phyloP scores from a whole-genome alignment of 306 rosid species.

The Argentina anserina region DNA sequence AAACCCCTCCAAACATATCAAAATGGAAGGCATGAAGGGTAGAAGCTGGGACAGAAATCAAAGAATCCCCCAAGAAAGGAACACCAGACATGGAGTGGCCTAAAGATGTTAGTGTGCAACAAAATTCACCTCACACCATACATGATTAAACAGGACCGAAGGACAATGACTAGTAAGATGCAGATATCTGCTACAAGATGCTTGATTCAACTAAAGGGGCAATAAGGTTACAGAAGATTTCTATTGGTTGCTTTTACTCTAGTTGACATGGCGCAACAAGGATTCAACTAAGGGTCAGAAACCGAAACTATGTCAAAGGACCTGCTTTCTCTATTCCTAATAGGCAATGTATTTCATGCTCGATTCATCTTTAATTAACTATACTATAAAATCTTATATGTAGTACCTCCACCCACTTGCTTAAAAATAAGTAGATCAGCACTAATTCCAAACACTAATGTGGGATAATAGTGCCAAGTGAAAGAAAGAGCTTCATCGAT shows the following conservation, averaged over 20 bases:
- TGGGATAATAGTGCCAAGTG: conserved; percentile 10
- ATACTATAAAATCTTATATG: background rate
- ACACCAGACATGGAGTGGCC: too few relatives aligned
- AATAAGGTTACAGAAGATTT: background rate
- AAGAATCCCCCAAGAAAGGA: too few relatives aligned
- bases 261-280: background rate
- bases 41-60: too few relatives aligned
- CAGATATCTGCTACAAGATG: too few relatives aligned
- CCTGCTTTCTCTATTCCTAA: background rate
- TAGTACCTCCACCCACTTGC: background rate
- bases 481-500: background rate
- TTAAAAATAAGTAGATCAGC: background rate
- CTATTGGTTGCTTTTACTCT: background rate
- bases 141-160: too few relatives aligned
- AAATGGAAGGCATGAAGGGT: too few relatives aligned
- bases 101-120: too few relatives aligned
- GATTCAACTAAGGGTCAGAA: background rate
- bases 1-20: too few relatives aligned
- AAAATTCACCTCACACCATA: too few relatives aligned
- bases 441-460: background rate
- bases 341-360: background rate
- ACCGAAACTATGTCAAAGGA: background rate
- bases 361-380: background rate
- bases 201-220: too few relatives aligned
- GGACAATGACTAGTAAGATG: too few relatives aligned